Conservation (phyloP, 2,329 filamentous ascomycete species). For the Neofusicoccum parvum region DNA sequence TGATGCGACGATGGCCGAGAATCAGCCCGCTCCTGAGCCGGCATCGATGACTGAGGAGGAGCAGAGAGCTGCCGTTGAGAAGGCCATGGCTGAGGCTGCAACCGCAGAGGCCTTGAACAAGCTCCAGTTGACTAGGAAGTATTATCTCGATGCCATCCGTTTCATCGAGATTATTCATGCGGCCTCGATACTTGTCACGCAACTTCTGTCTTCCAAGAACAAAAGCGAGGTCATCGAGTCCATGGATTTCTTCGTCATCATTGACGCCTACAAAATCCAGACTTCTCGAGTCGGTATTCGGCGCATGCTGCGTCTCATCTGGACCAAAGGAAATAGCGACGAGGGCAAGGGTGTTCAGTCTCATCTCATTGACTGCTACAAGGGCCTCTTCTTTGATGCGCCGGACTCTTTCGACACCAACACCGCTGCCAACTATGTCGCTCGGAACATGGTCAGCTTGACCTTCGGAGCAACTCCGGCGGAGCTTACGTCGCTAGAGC, state of each 20-base stretch:
- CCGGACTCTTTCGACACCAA: conserved; percentile 85
- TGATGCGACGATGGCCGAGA: conserved; percentile 79
- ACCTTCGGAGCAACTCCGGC: conserved; percentile 95
- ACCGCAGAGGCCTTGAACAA: conserved; percentile 87
- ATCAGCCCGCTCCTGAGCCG: conserved; percentile 60
- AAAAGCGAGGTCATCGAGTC: conserved; percentile 99
- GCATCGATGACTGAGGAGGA: conserved; percentile 77
- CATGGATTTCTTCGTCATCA: conserved; percentile 96
- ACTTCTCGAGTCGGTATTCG: conserved; percentile 90
- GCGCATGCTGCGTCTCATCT: conserved; percentile 94
- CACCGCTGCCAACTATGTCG: conserved; percentile 92
- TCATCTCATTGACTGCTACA: conserved; percentile 96
- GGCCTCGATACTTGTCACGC: conserved; percentile 77
- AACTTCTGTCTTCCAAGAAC: conserved; percentile 90
- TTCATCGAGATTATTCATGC: conserved; percentile 92
- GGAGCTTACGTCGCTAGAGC: conserved; percentile 92
- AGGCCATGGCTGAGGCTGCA: conserved; percentile 82
- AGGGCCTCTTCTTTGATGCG: conserved; percentile 91
- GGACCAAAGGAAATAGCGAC: conserved; percentile 99
- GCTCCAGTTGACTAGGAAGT: conserved; percentile 82
- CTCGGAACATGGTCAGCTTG: conserved; percentile 97
- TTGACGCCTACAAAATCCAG: conserved; percentile 94
- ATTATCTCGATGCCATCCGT: conserved; percentile 88
- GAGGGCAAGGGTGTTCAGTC: conserved; percentile 98
- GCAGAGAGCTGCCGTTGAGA: conserved; percentile 71